Conservation (phyloP, 2,329 filamentous ascomycete genomes). For the Ascochyta lentis region DNA sequence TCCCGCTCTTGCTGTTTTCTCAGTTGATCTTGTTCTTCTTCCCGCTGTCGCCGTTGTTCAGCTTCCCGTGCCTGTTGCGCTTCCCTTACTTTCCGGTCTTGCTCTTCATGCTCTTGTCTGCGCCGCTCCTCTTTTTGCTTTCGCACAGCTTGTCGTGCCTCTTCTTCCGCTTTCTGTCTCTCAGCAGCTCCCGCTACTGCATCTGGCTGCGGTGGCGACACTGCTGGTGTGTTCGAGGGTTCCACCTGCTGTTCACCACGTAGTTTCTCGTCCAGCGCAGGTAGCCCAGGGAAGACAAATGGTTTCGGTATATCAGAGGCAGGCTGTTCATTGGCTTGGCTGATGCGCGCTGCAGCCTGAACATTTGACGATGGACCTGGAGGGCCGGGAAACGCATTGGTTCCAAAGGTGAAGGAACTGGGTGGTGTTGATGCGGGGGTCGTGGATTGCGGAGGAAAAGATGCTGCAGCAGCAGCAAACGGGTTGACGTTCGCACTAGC, state of each 20-base stretch:
- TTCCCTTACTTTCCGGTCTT: conserved; percentile 18
- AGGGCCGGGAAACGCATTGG: background rate
- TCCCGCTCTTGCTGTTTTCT: conserved; percentile 24
- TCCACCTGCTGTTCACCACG: background rate
- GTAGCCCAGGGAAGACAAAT: conserved; percentile 17
- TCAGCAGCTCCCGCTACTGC: conserved; percentile 20
- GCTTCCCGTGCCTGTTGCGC: conserved; percentile 26
- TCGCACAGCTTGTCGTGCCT: conserved; percentile 20
- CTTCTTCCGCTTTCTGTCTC: conserved; percentile 22
- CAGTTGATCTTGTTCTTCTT: conserved; percentile 21
- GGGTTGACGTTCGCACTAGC: conserved; percentile 15
- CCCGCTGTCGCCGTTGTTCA: conserved; percentile 25
- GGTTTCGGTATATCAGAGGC: background rate
- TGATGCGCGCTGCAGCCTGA: background rate
- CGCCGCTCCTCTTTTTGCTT: conserved; percentile 20
- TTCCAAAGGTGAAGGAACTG: conserved; percentile 3
- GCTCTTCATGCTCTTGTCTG: conserved; percentile 14
- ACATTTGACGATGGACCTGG: background rate
- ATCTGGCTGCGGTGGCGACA: conserved; percentile 18
- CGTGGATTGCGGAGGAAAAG: conserved; percentile 3
- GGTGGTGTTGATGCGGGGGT: conserved; percentile 12
- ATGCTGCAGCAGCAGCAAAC: conserved; percentile 4
- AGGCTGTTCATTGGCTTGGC: background rate
- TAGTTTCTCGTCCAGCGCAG: conserved; percentile 1
- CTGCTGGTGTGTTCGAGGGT: conserved; percentile 15